phyloP scores from a whole-genome alignment of 805 yeast species.

The Blastobotrys robertii region DNA sequence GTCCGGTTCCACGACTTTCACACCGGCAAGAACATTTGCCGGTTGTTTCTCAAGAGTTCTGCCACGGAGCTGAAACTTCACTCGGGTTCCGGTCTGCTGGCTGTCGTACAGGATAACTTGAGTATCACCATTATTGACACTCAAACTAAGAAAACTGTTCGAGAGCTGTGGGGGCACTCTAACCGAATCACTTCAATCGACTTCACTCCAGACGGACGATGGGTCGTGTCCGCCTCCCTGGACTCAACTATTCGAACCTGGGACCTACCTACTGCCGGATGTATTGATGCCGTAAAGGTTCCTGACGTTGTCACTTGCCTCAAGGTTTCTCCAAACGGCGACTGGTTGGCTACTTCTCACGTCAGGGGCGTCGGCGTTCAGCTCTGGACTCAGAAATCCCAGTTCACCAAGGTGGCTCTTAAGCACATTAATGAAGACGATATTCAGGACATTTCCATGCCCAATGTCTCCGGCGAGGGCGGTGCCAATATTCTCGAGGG shows the following conservation, averaged over 20 bases:
- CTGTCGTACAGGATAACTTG: conserved; percentile 78
- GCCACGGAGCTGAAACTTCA: conserved; percentile 72
- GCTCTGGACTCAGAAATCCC: conserved; percentile 87
- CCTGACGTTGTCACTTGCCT: conserved; percentile 73
- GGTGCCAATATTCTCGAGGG: conserved; percentile 67
- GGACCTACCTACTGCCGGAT: conserved; percentile 96
- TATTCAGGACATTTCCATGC: conserved; percentile 42
- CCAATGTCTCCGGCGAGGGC: conserved; percentile 71
- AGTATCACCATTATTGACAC: conserved; percentile 77
- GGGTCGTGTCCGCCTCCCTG: conserved; percentile 76
- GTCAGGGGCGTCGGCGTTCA: conserved; percentile 83
- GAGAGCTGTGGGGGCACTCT: conserved; percentile 83
- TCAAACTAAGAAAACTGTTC: conserved; percentile 68
- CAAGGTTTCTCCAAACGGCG: conserved; percentile 79
- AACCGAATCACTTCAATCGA: conserved; percentile 82
- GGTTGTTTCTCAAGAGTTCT: conserved; percentile 62
- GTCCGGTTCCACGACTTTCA: conserved; percentile 83
- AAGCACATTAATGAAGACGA: conserved; percentile 70
- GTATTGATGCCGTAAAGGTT: conserved; percentile 82
- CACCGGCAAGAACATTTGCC: conserved; percentile 56
- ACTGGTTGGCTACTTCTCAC: conserved; percentile 84
- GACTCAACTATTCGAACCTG: conserved; percentile 90
- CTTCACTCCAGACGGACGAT: conserved; percentile 90
- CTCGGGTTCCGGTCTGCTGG: conserved; percentile 72
- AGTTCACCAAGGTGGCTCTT: conserved; percentile 60